Evolutionary conservation across 495 filamentous ascomycete species (phyloP).

Genomic region (Neurospora sp.): DNA sequence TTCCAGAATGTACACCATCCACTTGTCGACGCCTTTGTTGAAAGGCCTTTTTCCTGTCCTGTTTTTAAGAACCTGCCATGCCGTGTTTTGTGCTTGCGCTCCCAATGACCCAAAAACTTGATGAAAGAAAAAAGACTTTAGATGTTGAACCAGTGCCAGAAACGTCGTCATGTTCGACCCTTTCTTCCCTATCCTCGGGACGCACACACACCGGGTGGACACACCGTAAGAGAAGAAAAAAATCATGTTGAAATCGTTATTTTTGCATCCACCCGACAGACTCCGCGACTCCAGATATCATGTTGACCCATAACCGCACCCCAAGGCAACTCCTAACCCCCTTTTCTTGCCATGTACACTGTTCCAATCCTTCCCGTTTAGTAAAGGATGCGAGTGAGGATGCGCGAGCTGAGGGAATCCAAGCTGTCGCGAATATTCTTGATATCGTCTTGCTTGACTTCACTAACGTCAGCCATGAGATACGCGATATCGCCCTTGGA

Average conservation of each 20-base stretch:
- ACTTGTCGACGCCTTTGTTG: background rate
- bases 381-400: slow-evolving; percentile 82
- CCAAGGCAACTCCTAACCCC: background rate
- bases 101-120: background rate
- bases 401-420: slow-evolving; percentile 70
- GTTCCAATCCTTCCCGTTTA: slow-evolving; percentile 30
- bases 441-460: slow-evolving; percentile 69
- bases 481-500: slow-evolving; percentile 91
- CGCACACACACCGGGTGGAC: background rate
- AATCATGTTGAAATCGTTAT: slow-evolving; percentile 12
- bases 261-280: slow-evolving; percentile 4
- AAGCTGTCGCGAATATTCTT: slow-evolving; percentile 75
- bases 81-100: background rate
- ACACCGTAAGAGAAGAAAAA: background rate
- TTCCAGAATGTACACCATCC: background rate
- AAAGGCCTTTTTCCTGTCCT: background rate
- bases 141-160: background rate
- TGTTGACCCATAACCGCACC: background rate
- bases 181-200: background rate
- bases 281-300: slow-evolving; percentile 12
- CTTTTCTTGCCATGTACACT: background rate
- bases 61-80: background rate
- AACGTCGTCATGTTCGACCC: background rate
- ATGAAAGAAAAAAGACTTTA: background rate
- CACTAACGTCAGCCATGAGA: slow-evolving; percentile 93